Evolutionary conservation across 2,329 filamentous ascomycete genomes (phyloP), one percentile per base, ranked within the genome.

Genomic region (Ophiocordyceps camponoti-saundersi): DNA sequence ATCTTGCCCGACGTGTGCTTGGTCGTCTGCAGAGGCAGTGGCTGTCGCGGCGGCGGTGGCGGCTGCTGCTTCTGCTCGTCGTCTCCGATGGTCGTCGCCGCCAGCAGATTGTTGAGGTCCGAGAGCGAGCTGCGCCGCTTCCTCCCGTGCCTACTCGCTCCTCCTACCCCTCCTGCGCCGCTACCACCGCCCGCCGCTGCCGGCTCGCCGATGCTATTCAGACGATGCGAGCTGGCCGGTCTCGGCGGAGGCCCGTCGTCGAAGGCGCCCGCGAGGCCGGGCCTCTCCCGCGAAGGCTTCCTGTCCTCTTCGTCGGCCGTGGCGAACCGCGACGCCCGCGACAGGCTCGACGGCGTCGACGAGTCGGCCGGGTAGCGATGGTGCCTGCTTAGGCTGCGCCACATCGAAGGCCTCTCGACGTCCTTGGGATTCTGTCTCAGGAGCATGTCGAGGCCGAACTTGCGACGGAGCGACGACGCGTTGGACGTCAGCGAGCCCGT

Each of bases 121-220:
- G 89, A 95, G 41, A 96, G 67, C 23, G 89, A 95, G 65, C 89
- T 95, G 59, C 90, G 80, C 47, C 90, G 76, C 68, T 94, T 95
- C 52, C 81, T 89, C 59, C 75, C 80, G n/a, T 40, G 36, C n/a
- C 11, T 29, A 10, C 11, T 29, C 62, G 59, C 47, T 72, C 70
- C 16, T 62, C 63, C 36, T n/a, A 8, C 34, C 16, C 34, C 34
- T 18, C 36, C 36, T 16, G 6, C 36, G 8, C 36, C 10, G n/a
- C 36, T 11, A 2, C 18, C 18, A 20, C 18, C 36, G 36, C 36
- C 36, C 36, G n/a, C n/a, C 36, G 7, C 3, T 0, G 69, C 67
- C 1, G 75, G 75, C 55, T 79, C 75, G 16, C 74, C 75, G 45
- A 79, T 79, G 0, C 75, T 79, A 55, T 75, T 72, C 18, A 73